Conservation (phyloP, 257 asterid species). For the Prunella vulgaris region DNA sequence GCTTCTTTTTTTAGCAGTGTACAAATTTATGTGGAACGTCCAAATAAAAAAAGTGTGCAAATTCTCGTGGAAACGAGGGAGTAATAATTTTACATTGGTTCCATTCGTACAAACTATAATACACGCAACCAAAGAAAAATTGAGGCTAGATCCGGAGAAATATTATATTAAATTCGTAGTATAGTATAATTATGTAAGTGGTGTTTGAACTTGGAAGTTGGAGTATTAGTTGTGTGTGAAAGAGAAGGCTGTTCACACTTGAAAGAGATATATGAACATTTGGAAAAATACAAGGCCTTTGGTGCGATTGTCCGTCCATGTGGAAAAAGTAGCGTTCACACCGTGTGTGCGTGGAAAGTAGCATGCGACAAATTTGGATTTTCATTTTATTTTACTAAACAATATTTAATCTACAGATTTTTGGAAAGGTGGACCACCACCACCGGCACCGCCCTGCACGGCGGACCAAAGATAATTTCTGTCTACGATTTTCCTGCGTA, state of each 20-base stretch:
- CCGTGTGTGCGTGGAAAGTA: slow-evolving; percentile 3
- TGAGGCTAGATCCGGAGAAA: not conserved
- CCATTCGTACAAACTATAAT: no score
- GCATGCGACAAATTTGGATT: not conserved
- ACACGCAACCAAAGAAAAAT: not conserved
- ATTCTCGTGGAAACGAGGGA: no score
- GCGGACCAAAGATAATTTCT: no score
- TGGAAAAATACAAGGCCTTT: not conserved
- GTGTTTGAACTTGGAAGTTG: not conserved
- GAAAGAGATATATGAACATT: not conserved
- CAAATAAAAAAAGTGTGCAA: no score
- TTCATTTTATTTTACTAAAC: not conserved
- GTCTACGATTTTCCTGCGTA: no score
- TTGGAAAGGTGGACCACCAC: not conserved
- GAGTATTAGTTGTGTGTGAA: slow-evolving; percentile 15
- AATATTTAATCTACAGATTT: not conserved
- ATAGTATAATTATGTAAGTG: not conserved
- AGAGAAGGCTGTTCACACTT: slow-evolving; percentile 17
- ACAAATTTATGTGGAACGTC: no score
- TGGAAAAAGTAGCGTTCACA: slow-evolving; percentile 25
- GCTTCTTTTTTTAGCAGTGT: no score
- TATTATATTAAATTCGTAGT: no score
- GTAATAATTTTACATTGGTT: no score
- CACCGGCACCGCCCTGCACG: no score
- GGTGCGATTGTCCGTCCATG: slow-evolving; percentile 5